phyloP scores from a whole-genome alignment of 2,329 filamentous ascomycete species.

The Colletotrichum sp. region DNA sequence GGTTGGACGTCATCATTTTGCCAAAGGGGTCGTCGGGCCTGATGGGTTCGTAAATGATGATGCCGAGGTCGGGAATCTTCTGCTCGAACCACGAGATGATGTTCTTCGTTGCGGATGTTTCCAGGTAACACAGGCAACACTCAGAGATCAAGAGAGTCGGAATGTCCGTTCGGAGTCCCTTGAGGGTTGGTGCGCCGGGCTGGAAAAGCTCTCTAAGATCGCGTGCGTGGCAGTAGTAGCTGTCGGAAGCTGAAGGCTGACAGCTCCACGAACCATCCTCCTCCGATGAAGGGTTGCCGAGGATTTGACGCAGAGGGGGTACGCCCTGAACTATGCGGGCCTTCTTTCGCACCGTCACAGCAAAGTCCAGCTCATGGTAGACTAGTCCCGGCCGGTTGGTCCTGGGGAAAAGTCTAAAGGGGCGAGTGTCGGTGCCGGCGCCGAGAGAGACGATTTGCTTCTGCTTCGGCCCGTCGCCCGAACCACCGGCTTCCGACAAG shows the following conservation, averaged over 20 bases:
- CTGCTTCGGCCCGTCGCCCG: conserved; percentile 25
- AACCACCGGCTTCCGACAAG: conserved; percentile 48
- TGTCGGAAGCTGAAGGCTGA: conserved; percentile 41
- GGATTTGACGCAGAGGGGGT: conserved; percentile 41
- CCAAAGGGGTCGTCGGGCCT: conserved; percentile 86
- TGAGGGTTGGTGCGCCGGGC: conserved; percentile 18
- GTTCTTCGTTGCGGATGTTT: conserved; percentile 64
- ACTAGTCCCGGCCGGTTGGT: conserved; percentile 51
- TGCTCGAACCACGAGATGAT: conserved; percentile 71
- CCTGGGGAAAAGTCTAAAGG: conserved; percentile 72
- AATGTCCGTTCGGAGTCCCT: conserved; percentile 56
- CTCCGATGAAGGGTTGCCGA: conserved; percentile 36
- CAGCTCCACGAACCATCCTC: conserved; percentile 47
- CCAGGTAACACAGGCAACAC: conserved; percentile 92
- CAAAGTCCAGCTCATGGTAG: conserved; percentile 95
- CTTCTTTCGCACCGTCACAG: conserved; percentile 73
- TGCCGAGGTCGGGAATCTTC: conserved; percentile 50
- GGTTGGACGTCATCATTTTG: conserved; percentile 88
- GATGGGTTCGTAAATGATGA: conserved; percentile 90
- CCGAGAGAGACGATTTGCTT: conserved; percentile 91
- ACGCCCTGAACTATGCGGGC: conserved; percentile 57
- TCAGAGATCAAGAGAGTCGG: conserved; percentile 92
- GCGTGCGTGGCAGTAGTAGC: conserved; percentile 65
- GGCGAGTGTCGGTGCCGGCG: conserved; percentile 91
- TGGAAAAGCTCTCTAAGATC: conserved; percentile 70